These are phyloP conservation scores for Geotrichum restrictum DNA, from an alignment of 1,139 yeast genomes.

Conservation along the genomic window DNA sequence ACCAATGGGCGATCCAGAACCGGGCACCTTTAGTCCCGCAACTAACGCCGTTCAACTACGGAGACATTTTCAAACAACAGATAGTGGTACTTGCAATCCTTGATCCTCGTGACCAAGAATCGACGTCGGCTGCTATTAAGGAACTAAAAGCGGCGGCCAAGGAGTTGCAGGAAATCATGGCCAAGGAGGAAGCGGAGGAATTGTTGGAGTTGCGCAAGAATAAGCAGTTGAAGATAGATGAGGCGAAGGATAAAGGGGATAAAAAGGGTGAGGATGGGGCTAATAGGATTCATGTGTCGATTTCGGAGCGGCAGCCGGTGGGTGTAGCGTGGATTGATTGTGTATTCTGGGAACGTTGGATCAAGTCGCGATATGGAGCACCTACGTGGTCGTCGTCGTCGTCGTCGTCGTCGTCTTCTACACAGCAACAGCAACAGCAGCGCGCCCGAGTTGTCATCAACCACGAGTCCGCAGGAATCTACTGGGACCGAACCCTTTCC, in stretches of 20 bases:
- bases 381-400: too few relatives aligned
- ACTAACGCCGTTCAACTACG: conserved; percentile 37
- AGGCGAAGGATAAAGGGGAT: conserved; percentile 38
- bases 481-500: conserved; percentile 35
- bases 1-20: conserved; percentile 36
- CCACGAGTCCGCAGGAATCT: conserved; percentile 32
- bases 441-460: conserved; percentile 35
- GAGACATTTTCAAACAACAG: conserved; percentile 34
- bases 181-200: conserved; percentile 30
- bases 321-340: conserved; percentile 42
- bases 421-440: conserved; percentile 4
- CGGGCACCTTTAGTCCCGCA: conserved; percentile 41
- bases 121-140: conserved; percentile 30
- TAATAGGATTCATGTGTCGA: conserved; percentile 32
- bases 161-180: conserved; percentile 30
- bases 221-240: conserved; percentile 37
- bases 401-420: too few relatives aligned
- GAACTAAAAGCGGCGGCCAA: conserved; percentile 36
- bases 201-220: conserved; percentile 34
- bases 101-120: conserved; percentile 34
- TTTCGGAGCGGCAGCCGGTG: conserved; percentile 31
- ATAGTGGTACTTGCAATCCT: conserved; percentile 37
- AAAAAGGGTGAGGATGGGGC: conserved; percentile 35
- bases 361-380: conserved; percentile 34
- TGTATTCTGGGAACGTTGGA: conserved; percentile 39